A percentile compares a stretch with the other conserved stretches of the same genome.
phyloP scores from a whole-genome alignment of 352 stramenopile genomes.

The Globisporangium solare region DNA sequence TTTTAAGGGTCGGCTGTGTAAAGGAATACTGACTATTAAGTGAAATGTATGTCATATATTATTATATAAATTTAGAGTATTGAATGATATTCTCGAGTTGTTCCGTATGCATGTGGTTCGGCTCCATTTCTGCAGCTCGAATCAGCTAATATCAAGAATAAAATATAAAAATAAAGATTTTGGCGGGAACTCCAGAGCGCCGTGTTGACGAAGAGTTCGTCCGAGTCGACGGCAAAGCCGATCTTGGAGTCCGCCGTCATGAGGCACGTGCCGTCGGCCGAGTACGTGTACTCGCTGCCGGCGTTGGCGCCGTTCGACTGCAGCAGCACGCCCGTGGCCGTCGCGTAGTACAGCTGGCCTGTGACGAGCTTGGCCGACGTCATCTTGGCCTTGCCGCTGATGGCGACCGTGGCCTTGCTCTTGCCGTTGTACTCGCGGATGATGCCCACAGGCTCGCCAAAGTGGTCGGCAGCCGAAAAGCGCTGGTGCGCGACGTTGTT shows the following conservation, averaged over 20 bases:
- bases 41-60: no score
- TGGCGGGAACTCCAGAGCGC: constrained; percentile 19
- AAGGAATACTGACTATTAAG: no score
- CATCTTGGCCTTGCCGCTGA: constrained; percentile 33
- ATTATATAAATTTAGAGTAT: no score
- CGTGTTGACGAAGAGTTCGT: constrained; percentile 59
- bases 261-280: constrained; percentile 22
- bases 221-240: constrained; percentile 39
- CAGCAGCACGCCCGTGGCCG: constrained; percentile 39
- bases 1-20: no score
- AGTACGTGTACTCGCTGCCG: constrained; percentile 37
- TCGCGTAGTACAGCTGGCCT: constrained; percentile 53
- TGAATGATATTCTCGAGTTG: no score
- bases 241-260: constrained; percentile 53
- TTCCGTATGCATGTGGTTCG: no score
- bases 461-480: constrained; percentile 45
- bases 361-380: constrained; percentile 22
- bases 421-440: constrained; percentile 31
- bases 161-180: no score
- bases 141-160: no score
- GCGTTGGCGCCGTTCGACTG: constrained; percentile 8
- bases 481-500: constrained; percentile 25
- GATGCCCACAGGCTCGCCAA: constrained; percentile 39
- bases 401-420: constrained; percentile 19
- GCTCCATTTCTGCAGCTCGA: no score